Evolutionary conservation across 805 yeast species (phyloP).

Genomic region (Maudiozyma barnettii): DNA sequence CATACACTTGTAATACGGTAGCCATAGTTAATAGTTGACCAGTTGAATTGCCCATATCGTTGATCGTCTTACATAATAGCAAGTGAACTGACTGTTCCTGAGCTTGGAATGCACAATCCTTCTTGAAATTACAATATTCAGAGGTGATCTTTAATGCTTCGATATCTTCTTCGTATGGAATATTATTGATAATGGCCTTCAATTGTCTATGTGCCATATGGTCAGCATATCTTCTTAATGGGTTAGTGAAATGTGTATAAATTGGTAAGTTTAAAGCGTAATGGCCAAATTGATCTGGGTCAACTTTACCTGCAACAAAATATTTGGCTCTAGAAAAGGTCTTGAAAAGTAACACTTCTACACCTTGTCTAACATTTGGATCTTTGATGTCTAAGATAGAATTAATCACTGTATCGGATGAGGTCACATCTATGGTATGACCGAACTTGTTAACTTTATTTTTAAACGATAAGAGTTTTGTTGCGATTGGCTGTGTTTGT

Average conservation of each 20-base stretch:
- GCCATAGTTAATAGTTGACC: slow-evolving; percentile 84
- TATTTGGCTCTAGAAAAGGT: slow-evolving; percentile 81
- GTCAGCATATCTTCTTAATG: slow-evolving; percentile 87
- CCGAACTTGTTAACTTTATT: slow-evolving; percentile 60
- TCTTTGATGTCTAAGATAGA: slow-evolving; percentile 60
- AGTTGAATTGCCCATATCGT: slow-evolving; percentile 56
- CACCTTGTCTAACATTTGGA: slow-evolving; percentile 53
- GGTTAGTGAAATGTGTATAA: slow-evolving; percentile 90
- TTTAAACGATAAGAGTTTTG: slow-evolving; percentile 70
- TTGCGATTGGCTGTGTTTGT: slow-evolving; percentile 74
- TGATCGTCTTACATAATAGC: slow-evolving; percentile 71
- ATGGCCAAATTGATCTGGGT: slow-evolving; percentile 67
- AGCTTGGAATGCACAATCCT: slow-evolving; percentile 86
- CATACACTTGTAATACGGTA: slow-evolving; percentile 84
- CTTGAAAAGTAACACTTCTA: slow-evolving; percentile 72
- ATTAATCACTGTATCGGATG: slow-evolving; percentile 59
- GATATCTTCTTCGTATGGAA: slow-evolving; percentile 42
- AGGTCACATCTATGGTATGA: slow-evolving; percentile 60
- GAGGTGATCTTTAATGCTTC: slow-evolving; percentile 72
- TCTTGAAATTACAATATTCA: slow-evolving; percentile 90
- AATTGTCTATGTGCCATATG: slow-evolving; percentile 87
- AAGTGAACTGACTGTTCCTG: slow-evolving; percentile 93
- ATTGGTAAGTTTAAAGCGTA: slow-evolving; percentile 75
- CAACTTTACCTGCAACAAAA: slow-evolving; percentile 79
- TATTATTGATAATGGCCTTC: slow-evolving; percentile 46